Percentiles rank a stretch among this genome's conserved stretches.
phyloP scores from a whole-genome alignment of 2,329 filamentous ascomycete species.

The Trichoderma arundinaceum region DNA sequence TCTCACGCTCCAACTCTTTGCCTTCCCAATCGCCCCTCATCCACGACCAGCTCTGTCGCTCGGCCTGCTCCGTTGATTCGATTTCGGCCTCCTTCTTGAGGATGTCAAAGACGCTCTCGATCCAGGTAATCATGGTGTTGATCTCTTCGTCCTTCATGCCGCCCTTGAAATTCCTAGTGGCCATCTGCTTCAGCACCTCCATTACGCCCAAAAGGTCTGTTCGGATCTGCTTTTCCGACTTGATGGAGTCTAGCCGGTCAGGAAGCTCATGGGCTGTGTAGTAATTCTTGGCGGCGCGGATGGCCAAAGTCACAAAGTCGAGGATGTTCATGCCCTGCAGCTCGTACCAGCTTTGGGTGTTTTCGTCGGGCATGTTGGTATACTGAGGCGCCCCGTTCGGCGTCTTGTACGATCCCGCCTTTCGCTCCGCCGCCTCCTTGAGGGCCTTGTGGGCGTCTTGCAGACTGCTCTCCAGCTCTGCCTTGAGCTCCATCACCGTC shows the following conservation, averaged over 20 bases:
- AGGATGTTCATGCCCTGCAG: constrained; percentile 90
- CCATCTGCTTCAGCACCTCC: constrained; percentile 91
- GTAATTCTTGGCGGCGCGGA: constrained; percentile 92
- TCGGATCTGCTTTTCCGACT: constrained; percentile 83
- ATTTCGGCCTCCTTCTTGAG: constrained; percentile 77
- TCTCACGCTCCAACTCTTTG: constrained; percentile 77
- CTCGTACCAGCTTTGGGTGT: constrained; percentile 75
- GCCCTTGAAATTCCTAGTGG: constrained; percentile 81
- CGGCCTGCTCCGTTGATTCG: constrained; percentile 72
- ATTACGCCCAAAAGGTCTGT: constrained; percentile 84
- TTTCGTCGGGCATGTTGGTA: constrained; percentile 52
- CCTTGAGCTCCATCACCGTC: constrained; percentile 77
- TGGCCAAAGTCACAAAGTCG: constrained; percentile 92
- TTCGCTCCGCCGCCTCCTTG: constrained; percentile 58
- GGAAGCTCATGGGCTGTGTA: constrained; percentile 92
- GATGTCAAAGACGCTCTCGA: constrained; percentile 76
- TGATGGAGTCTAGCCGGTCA: constrained; percentile 83
- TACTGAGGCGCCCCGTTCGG: constrained; percentile 40
- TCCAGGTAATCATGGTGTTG: constrained; percentile 77
- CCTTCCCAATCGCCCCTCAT: constrained; percentile 76
- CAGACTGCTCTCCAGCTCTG: constrained; percentile 69
- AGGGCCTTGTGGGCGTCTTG: constrained; percentile 72
- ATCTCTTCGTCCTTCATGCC: constrained; percentile 82
- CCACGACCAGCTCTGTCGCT: constrained; percentile 82
- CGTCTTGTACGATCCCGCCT: constrained; percentile 41